Percentiles rank a stretch among this genome's conserved stretches.
phyloP scores from a whole-genome alignment of 371 early-diverging fungal species.

The Mortierella sp. region DNA sequence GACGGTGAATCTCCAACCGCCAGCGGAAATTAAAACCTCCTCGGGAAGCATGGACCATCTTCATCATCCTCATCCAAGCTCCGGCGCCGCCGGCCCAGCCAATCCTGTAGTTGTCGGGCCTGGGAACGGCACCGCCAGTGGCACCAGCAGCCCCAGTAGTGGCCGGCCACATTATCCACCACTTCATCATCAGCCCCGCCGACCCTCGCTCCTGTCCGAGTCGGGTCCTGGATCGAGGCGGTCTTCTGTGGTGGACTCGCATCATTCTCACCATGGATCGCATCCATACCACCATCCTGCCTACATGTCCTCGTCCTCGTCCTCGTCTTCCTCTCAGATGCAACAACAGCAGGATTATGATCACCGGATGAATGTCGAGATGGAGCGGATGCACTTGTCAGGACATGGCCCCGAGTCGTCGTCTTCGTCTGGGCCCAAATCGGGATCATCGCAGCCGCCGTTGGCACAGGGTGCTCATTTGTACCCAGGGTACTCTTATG shows the following conservation, averaged over 20 bases:
- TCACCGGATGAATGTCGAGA: constrained; percentile 23
- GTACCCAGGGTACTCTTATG: constrained; percentile 44
- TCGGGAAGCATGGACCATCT: not conserved
- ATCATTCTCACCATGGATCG: not conserved
- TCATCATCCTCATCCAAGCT: not conserved
- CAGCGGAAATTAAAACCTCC: constrained; percentile 10
- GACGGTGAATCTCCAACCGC: constrained; percentile 10
- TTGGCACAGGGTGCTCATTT: constrained; percentile 27
- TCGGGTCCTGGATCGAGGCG: constrained; percentile 12
- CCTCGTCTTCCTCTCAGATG: too few species aligned
- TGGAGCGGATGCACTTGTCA: constrained; percentile 12
- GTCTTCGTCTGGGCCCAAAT: not conserved
- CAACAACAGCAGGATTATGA: not conserved
- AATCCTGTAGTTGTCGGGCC: not conserved
- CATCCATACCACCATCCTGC: constrained; percentile 16
- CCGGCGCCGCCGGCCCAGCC: not conserved
- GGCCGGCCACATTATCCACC: constrained; percentile 9
- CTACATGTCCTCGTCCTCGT: constrained; percentile 5
- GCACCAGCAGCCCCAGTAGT: constrained; percentile 19
- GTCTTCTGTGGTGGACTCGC: not conserved
- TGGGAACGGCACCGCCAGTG: not conserved
- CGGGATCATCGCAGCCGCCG: constrained; percentile 4
- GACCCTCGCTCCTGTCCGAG: constrained; percentile 3
- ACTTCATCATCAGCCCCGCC: constrained; percentile 12
- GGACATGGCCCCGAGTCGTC: not conserved